Evolutionary conservation across 768 basidiomycete genomes (phyloP), one percentile per base, ranked within the genome.

Genomic region (Lactarius pseudohatsudake): DNA sequence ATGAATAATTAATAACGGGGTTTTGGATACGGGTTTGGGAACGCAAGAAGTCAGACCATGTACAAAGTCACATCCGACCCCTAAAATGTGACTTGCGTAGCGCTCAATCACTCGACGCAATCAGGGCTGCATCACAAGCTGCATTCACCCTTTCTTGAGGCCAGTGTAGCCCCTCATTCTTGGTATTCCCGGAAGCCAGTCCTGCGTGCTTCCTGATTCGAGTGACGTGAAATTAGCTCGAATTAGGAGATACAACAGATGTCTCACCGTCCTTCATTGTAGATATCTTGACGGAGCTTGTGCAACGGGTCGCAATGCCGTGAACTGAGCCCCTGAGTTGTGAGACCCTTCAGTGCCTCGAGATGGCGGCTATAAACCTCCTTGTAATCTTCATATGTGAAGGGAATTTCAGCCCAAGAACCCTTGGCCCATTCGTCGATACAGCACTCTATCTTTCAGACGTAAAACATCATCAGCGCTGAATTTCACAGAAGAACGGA

Each of bases 381-480:
- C 41, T 55, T 55, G 53, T 67, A 67, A 40, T 59, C 53, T 50
- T 64, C 66, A 60, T 67, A 60, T 26, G 58, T 40, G 32, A 67
- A 67, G 10, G 53, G 66, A 18, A 67, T 60, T 26, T 30, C 32
- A 13, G 18, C 36, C 61, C 62, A 64, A n/a, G 53, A 34, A 3
- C 66, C 66, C 38, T 45, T 38, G 28, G 53, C 40, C 66, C 66
- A 67, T 18, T 67, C 62, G 20, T 67, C 62, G 11, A 67, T 64
- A 18, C 62, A 67, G 43, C 66, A 64, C 28, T 67, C 66, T 22
- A 63, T 59, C 66, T 67, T 43, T 59, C 13, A 22, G 36, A 10
- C 18, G 22, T 4, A 61, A 55, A 2, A 13, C 2, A 45, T 18
- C 13, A 22, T 55, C 10, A 18, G n/a, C 28, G 26, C 22, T 30